Evolutionary conservation across 1,284 basidiomycete genomes (phyloP).

Genomic region (Ceratobasidium sp.): DNA sequence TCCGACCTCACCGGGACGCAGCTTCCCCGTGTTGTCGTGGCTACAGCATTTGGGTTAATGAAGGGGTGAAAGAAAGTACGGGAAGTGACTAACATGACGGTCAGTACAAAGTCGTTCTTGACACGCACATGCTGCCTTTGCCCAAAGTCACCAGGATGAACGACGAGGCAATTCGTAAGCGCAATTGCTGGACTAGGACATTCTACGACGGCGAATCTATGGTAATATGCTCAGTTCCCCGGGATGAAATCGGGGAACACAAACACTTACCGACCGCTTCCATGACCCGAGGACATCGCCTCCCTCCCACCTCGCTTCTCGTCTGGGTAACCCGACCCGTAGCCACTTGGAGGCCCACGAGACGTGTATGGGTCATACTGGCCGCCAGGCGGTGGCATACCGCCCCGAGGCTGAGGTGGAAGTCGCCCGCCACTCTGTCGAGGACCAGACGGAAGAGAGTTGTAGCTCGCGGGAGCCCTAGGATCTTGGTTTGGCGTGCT

Average conservation of each 20-base stretch:
- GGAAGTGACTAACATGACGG: conserved; percentile 69
- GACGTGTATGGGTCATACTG: conserved; percentile 49
- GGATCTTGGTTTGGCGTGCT: conserved; percentile 37
- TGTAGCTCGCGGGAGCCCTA: conserved; percentile 22
- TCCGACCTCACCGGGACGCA: conserved; percentile 72
- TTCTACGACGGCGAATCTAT: conserved; percentile 67
- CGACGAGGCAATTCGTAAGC: conserved; percentile 83
- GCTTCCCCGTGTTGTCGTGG: conserved; percentile 77
- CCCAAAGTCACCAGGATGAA: conserved; percentile 78
- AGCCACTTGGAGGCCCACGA: conserved; percentile 58
- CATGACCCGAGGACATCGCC: conserved; percentile 24
- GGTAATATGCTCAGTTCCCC: conserved; percentile 14
- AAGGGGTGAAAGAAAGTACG: conserved; percentile 7
- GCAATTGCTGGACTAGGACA: conserved; percentile 73
- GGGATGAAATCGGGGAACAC: conserved; percentile 14
- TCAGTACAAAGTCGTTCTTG: conserved; percentile 74
- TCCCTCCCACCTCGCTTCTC: conserved; percentile 34
- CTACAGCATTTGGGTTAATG: conserved; percentile 56
- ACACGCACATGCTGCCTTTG: conserved; percentile 78
- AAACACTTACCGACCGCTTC: conserved; percentile 51
- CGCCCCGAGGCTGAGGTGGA: conserved; percentile 56
- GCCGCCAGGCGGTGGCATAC: conserved; percentile 28
- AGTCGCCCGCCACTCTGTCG: conserved; percentile 18
- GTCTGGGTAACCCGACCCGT: conserved; percentile 34
- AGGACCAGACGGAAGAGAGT: conserved; percentile 31